Evolutionary conservation across 2,329 filamentous ascomycete genomes (phyloP).

Genomic region (Aquanectria penicillioides): DNA sequence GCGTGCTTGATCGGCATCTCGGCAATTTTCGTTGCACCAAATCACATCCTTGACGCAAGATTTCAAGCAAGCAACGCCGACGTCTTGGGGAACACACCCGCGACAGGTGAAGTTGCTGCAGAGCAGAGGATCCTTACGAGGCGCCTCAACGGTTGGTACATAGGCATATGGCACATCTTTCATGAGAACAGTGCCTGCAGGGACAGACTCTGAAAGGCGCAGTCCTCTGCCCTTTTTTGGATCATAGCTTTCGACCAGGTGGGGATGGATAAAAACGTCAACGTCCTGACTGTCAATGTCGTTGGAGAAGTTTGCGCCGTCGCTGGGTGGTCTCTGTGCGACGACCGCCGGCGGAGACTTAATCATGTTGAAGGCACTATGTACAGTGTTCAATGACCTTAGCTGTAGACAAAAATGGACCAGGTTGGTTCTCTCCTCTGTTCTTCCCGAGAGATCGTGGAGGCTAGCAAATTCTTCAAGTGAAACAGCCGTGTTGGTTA

Average conservation of each 20-base stretch:
- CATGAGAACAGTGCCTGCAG: slow-evolving; percentile 39
- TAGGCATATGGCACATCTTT: slow-evolving; percentile 39
- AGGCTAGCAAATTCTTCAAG: too few relatives aligned
- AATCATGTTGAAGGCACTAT: too few relatives aligned
- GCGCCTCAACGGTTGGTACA: slow-evolving; percentile 32
- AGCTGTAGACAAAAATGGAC: too few relatives aligned
- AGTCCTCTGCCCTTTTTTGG: slow-evolving; percentile 38
- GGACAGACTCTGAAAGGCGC: slow-evolving; percentile 31
- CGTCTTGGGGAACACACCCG: slow-evolving; percentile 23
- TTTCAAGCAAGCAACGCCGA: slow-evolving; percentile 27
- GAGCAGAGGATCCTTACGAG: slow-evolving; percentile 26
- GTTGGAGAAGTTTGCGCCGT: too few relatives aligned
- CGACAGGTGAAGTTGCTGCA: slow-evolving; percentile 41
- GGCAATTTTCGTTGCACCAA: slow-evolving; percentile 38
- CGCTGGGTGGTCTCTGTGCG: too few relatives aligned
- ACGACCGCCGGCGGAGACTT: too few relatives aligned
- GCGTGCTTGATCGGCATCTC: slow-evolving; percentile 27
- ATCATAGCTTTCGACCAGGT: slow-evolving; percentile 36
- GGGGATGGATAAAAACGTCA: slow-evolving; percentile 35
- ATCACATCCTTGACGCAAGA: slow-evolving; percentile 35
- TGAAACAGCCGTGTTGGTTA: too few relatives aligned
- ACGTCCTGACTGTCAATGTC: too few relatives aligned
- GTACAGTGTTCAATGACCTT: too few relatives aligned
- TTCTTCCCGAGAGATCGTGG: too few relatives aligned
- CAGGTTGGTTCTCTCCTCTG: too few relatives aligned